Conservation (phyloP, 1,284 basidiomycete species). For the Ceratobasidium sp. region DNA sequence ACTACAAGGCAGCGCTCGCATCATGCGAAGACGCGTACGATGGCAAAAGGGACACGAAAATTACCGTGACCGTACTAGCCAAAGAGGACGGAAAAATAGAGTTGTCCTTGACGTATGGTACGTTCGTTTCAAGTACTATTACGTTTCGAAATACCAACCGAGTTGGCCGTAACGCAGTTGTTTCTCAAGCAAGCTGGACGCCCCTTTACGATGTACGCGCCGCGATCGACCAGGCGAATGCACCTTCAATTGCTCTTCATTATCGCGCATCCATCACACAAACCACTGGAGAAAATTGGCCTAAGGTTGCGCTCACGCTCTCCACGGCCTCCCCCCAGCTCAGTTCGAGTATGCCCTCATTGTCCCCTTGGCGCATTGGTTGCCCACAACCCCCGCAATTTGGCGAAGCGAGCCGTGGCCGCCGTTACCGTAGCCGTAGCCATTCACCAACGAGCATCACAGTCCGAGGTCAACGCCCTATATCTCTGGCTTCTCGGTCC, state of each 20-base stretch:
- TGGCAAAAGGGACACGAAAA: slow-evolving; percentile 46
- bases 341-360: slow-evolving; percentile 49
- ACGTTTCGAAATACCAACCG: neutral
- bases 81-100: slow-evolving; percentile 48
- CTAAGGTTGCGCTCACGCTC: slow-evolving; percentile 50
- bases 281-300: slow-evolving; percentile 52
- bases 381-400: neutral
- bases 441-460: too few species aligned
- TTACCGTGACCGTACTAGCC: slow-evolving; percentile 49
- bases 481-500: too few species aligned
- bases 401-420: too few species aligned
- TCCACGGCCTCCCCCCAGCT: slow-evolving; percentile 51
- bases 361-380: slow-evolving; percentile 33
- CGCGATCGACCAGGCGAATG: slow-evolving; percentile 45
- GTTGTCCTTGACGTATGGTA: slow-evolving; percentile 49
- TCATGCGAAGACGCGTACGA: slow-evolving; percentile 40
- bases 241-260: slow-evolving; percentile 52
- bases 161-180: slow-evolving; percentile 43
- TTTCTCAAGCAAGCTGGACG: slow-evolving; percentile 51
- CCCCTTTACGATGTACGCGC: slow-evolving; percentile 54
- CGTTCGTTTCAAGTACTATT: slow-evolving; percentile 11
- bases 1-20: slow-evolving; percentile 34
- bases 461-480: too few species aligned
- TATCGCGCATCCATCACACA: slow-evolving; percentile 53
- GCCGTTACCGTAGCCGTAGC: too few species aligned